Evolutionary conservation across 2,329 filamentous ascomycete genomes (phyloP).

Genomic region (Neonectria magnoliae): DNA sequence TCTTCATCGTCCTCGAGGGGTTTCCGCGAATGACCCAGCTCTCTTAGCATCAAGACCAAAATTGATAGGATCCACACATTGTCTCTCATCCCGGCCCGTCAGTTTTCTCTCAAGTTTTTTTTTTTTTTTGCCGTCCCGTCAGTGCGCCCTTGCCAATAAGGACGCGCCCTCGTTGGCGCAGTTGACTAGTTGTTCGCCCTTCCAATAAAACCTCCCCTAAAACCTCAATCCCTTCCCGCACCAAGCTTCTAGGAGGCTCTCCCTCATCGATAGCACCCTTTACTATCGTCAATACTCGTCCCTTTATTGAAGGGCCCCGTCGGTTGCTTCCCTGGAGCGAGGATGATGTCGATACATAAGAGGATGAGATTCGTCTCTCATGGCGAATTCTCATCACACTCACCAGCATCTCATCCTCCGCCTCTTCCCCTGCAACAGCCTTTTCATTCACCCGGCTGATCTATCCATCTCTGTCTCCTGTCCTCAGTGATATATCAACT

Average conservation of each 20-base stretch:
- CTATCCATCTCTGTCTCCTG: not conserved
- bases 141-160: slow-evolving; percentile 4
- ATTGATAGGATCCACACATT: not conserved
- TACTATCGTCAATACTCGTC: slow-evolving; percentile 30
- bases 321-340: slow-evolving; percentile 27
- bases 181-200: slow-evolving; percentile 12
- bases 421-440: slow-evolving; percentile 21
- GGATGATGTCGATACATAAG: slow-evolving; percentile 38
- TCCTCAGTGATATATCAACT: not conserved
- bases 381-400: slow-evolving; percentile 30
- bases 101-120: not conserved
- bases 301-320: slow-evolving; percentile 27
- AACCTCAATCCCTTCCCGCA: not conserved
- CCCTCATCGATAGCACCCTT: slow-evolving; percentile 31
- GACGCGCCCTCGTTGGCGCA: not conserved
- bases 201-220: slow-evolving; percentile 15
- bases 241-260: slow-evolving; percentile 22
- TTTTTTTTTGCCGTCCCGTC: slow-evolving; percentile 1
- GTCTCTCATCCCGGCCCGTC: not conserved
- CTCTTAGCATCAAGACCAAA: slow-evolving; percentile 1
- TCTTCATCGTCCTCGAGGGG: not conserved
- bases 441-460: slow-evolving; percentile 25
- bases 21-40: slow-evolving; percentile 8
- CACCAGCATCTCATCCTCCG: slow-evolving; percentile 28
- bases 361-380: slow-evolving; percentile 20